phyloP scores from a whole-genome alignment of 2,329 filamentous ascomycete genomes.

The Amylocarpus encephaloides region DNA sequence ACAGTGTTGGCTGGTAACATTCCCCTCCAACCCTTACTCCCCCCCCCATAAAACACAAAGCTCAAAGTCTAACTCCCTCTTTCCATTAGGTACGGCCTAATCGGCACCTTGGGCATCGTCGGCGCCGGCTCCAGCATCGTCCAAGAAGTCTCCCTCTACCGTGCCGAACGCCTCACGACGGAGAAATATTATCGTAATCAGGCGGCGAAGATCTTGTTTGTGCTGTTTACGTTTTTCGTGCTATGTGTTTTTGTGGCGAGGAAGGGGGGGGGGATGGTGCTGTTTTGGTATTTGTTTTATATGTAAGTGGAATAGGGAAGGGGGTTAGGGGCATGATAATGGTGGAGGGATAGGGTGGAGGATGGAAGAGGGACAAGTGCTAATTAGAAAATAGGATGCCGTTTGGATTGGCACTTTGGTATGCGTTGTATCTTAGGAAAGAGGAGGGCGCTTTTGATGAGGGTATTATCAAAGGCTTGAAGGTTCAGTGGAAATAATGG shows the following conservation, averaged over 20 bases:
- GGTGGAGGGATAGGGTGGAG: too few species aligned
- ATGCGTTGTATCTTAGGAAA: conserved; percentile 1
- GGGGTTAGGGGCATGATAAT: too few species aligned
- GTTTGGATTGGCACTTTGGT: conserved; percentile 3
- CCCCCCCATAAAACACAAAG: background rate
- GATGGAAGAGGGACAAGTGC: background rate
- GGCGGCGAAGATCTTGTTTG: too few species aligned
- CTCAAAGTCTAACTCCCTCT: background rate
- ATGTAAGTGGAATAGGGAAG: too few species aligned
- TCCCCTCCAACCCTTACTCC: too few species aligned
- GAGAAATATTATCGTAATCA: background rate
- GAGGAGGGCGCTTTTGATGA: conserved; percentile 1
- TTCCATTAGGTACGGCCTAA: background rate
- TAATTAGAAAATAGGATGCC: background rate
- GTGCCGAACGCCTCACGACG: background rate
- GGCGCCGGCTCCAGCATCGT: background rate
- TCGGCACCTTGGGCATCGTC: background rate
- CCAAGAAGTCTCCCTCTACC: background rate
- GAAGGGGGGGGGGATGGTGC: too few species aligned
- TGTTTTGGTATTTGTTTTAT: too few species aligned
- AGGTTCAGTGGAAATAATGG: background rate
- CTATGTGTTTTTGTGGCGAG: too few species aligned
- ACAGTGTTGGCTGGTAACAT: background rate
- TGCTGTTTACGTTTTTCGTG: too few species aligned
- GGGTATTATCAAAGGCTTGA: background rate